Conservation (phyloP, 805 yeast species). For the Cyberlindnera amylophila region DNA sequence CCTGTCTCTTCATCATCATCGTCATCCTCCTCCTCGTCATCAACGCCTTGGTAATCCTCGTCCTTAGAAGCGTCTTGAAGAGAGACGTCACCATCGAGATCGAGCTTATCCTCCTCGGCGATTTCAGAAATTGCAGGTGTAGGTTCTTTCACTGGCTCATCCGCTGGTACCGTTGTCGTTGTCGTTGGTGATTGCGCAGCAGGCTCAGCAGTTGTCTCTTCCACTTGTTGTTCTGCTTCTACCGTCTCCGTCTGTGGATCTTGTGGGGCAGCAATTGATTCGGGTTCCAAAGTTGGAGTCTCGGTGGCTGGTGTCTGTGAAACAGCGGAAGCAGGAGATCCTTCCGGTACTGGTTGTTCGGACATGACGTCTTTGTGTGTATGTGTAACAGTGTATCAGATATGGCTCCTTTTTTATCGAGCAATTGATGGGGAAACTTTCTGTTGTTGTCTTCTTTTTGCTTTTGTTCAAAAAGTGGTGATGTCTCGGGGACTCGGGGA, state of each 20-base stretch:
- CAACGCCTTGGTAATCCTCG: conserved; percentile 14
- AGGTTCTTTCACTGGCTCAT: background rate
- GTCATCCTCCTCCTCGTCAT: conserved; percentile 13
- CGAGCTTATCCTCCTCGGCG: conserved; percentile 5
- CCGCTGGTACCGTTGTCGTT: background rate
- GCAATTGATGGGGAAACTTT: too few species aligned
- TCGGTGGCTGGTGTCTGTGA: background rate
- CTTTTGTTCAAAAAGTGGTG: too few species aligned
- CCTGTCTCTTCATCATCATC: conserved; percentile 14
- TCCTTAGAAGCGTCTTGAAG: conserved; percentile 11
- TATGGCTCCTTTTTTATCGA: too few species aligned
- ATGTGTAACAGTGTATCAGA: too few species aligned
- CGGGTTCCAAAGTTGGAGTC: background rate
- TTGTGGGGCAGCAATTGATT: background rate
- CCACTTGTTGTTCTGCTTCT: too few species aligned
- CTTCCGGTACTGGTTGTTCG: background rate
- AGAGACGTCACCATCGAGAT: conserved; percentile 17
- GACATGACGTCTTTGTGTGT: too few species aligned
- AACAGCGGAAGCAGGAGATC: too few species aligned
- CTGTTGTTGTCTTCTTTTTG: too few species aligned
- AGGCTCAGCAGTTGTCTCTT: background rate
- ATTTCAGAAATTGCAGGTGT: background rate
- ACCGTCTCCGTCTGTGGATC: too few species aligned
- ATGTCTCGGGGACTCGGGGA: too few species aligned
- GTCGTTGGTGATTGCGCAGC: background rate